Evolutionary conservation across 108 stramenopile species (phyloP), one percentile per base, ranked within the genome.

Genomic region (Fragilariopsis cylindrus): DNA sequence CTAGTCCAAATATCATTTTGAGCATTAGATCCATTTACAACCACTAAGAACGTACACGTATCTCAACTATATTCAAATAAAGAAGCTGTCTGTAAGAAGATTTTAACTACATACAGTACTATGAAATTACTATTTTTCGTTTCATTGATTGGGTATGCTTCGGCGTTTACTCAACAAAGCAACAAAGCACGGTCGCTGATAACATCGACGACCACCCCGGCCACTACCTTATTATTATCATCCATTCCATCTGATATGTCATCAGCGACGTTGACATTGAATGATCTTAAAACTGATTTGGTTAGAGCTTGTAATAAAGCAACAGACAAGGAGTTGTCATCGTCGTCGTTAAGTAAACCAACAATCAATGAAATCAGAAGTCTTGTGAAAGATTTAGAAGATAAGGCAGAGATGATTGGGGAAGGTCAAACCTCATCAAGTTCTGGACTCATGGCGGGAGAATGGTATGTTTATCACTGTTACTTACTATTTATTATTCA

Each of bases 401-500:
- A 73, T 1, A 71, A 65, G 39, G 80, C 73, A 7, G 84, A 79
- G 50, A 54, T 56, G 54, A 2, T 77, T 13, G 82, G 78, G 3
- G 74, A 85, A 21, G 88, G 91, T 45, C 91, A 90, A 75, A 81
- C 87, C 12, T 87, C 87, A 9, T 80, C 88, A 16, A 48, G 75
- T 30, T 85, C 86, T 9, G 91, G 87, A 4, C 64, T 93, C 42
- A 55, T 93, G 65, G 68, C 79, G 4, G 92, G 92, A 16, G 87
- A 89, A 80, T 92, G 88, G 87, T 83, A 57, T 70, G 85, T 81
- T 63, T 5, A 45, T 54, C 2, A n/a, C 53, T 15, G 2, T 15
- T 54, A n/a, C 53, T 2, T n/a, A 54, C n/a, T 54, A n/a, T n/a
- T n/a, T n/a, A 54, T n/a, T n/a, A 54, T n/a, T 2, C 0, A 15